phyloP scores from a whole-genome alignment of 2,329 filamentous ascomycete genomes.

The Cladosporium sp. region DNA sequence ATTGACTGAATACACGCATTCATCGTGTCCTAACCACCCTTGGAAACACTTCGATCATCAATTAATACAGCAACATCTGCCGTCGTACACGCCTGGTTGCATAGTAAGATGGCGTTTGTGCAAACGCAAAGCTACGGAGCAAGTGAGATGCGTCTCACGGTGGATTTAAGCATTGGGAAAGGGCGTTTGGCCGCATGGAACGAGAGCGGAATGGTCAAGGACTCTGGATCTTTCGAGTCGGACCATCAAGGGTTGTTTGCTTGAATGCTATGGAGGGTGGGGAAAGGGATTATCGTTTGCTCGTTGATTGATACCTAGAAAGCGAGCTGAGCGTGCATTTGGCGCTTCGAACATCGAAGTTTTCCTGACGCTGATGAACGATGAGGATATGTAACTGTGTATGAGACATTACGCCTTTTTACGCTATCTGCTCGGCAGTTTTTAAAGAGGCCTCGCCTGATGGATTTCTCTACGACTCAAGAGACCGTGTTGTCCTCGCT shows the following conservation, averaged over 20 bases:
- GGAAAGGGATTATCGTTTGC: background rate
- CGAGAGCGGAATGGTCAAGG: background rate
- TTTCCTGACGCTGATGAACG: background rate
- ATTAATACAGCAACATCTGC: background rate
- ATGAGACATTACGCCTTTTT: background rate
- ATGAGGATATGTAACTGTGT: background rate
- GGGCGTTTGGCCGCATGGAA: background rate
- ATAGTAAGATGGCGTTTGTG: background rate
- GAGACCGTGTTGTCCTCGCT: too few relatives aligned
- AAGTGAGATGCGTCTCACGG: background rate
- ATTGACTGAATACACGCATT: background rate
- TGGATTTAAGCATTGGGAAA: background rate
- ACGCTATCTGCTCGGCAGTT: background rate
- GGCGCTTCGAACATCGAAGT: background rate
- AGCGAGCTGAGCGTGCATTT: too few relatives aligned
- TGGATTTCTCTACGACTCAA: too few relatives aligned
- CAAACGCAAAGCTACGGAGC: background rate
- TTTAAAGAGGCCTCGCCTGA: too few relatives aligned
- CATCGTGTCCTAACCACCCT: background rate
- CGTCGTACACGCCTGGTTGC: background rate
- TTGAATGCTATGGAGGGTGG: background rate
- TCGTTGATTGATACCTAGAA: background rate
- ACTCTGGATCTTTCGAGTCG: background rate
- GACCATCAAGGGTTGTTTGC: background rate
- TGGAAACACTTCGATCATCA: background rate